Base-by-base conservation (phyloP, 1,139 yeast species). In the Taiozyma sp. region DNA sequence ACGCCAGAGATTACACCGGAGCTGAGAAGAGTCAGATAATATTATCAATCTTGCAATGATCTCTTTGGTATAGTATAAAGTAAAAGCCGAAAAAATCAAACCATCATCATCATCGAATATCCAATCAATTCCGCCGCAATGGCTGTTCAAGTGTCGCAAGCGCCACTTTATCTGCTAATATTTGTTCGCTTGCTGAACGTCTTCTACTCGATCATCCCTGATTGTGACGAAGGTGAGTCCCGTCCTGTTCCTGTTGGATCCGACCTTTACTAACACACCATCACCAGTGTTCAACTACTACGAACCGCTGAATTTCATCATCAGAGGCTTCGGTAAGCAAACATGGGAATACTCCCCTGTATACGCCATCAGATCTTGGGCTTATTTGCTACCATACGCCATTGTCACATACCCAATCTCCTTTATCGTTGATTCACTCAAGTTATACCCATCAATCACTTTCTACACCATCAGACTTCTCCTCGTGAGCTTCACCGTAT, bases 321-420 rank as follows among this genome's bases (percentile, higher is more conserved):
- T 86, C 4, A 79, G 96, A 58, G 87, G 86, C 3, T 90, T 88
- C 66, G 99, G 98, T 3, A 87, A 90, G 60, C 91, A 91, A 67
- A 92, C 98, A 0, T 92, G 97, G 98, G 98, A 92, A 64, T 92
- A 92, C 66, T 89, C 97, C 1, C 97, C 98, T 0, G 88, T 79
- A 51, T 90, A 80, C 64, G 91, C 96, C 22, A 90, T 92, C 49
- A 72, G 98, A 57, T 88, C 96, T 8, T 92, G 96, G 81, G 78
- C 87, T 0, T 91, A 87, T 61, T 65, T 87, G 43, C 49, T 82
- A 4, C 91, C 89, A 0, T 80, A 77, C 57, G 69, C 73, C 22
- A 16, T 76, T 4, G 51, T 75, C 8, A 67, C 70, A 9, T 67
- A 58, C 44, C 84, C 84, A 0, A 42, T 77, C 5, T 62, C 68